phyloP scores from a whole-genome alignment of 176 grass and related monocot genomes.

The Oryza meridionalis region DNA sequence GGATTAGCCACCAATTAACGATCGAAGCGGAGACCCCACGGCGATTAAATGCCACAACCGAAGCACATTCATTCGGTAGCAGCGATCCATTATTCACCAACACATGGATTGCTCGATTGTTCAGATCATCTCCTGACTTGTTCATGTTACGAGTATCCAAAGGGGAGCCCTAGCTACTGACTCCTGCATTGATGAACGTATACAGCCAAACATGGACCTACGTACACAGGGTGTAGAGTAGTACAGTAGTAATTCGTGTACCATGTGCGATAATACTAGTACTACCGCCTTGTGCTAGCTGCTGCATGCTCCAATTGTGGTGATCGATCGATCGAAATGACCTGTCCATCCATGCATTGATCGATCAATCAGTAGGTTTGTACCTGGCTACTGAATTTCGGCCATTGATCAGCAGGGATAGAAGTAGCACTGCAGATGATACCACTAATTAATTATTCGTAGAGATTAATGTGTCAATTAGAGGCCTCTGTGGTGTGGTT shows the following conservation, averaged over 20 bases:
- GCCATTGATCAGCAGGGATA: neutral
- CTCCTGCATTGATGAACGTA: neutral
- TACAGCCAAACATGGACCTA: neutral
- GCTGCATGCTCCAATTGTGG: neutral
- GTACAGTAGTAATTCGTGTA: neutral
- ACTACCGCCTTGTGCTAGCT: neutral
- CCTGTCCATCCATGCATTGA: neutral
- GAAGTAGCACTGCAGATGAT: neutral
- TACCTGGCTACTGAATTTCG: neutral
- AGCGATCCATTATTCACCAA: neutral
- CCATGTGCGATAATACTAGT: neutral
- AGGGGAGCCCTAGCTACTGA: neutral
- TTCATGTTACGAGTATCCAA: neutral
- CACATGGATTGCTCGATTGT: neutral
- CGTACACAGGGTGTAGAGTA: neutral
- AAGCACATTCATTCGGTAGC: constrained; percentile 1
- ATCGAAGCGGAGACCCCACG: constrained; percentile 3
- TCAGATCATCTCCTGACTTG: neutral
- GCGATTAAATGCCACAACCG: constrained; percentile 9
- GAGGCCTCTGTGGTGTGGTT: neutral
- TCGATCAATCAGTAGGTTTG: neutral
- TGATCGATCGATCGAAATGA: constrained; percentile 26
- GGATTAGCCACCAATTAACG: constrained; percentile 14
- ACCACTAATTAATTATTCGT: neutral
- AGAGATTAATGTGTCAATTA: too few relatives aligned